Base-by-base conservation (phyloP, 148 eudicot species). In the Camellia granthamiana region DNA sequence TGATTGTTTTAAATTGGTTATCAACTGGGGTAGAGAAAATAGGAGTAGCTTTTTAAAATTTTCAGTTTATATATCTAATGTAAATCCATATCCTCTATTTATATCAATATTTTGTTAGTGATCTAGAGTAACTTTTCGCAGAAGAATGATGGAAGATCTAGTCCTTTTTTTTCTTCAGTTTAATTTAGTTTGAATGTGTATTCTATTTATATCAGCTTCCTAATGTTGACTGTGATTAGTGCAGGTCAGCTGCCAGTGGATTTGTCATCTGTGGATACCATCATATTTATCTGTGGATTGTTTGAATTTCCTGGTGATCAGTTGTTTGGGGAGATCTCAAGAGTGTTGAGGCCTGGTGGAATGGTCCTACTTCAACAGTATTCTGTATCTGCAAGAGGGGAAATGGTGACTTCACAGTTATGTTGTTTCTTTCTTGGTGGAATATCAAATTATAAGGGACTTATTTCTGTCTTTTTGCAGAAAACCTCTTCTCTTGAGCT, bases 331-430 rank as follows among this genome's bases (percentile, higher is more conserved):
- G 93, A 90, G 78, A 78, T 92, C 68, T 90, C 88, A 59, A 85
- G 93, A 85, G 90, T 87, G 46, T 51, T 86, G 75, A 95, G 90
- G 88, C 97, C 98, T 63, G 94, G 88, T 84, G 98, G 98, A 63
- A 84, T 77, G 77, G 73, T 95, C 77, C 81, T 93, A 64, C 72
- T 95, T 69, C 74, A 84, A 30, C 81, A 81, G 81, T 78, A 80
- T 43, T 83, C 86, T 42, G 85, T 83, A 69, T 72, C 89, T 80
- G 74, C 79, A 51, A 61, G 60, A 66, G 88, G 84, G 78, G 84
- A 85, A 76, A 72, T 21, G 85, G 83, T 82, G 74, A 59, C 74
- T 51, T 72, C 18, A 77, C 4, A 77, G 41, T 46, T 30, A 6
- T 30, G 7, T 2, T 74, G 75, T 46, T 59, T 64, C 54, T 61